Evolutionary conservation across 108 stramenopile genomes (phyloP), one percentile per base, ranked within the genome.

Genomic region (Nannochloropsis oceanica): DNA sequence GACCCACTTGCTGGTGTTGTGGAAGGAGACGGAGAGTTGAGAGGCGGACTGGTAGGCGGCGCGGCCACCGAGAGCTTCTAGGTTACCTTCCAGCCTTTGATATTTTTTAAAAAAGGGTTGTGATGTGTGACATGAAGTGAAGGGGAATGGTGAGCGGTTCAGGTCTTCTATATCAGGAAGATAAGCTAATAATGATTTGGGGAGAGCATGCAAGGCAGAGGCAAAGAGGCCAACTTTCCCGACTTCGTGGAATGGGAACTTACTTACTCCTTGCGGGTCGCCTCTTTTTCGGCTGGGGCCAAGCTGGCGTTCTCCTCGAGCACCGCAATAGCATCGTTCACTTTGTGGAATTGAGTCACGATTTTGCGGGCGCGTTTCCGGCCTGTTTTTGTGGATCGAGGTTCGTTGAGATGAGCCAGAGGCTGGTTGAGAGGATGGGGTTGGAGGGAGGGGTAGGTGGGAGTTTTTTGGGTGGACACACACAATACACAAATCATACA

Each of bases 1-100:
- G 43, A 89, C 85, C 88, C 88, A 89, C 82, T 89, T 89, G 22
- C 85, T 86, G 18, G 88, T 89, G 73, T 85, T 89, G 83, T 89
- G 88, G 25, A 83, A 86, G 73, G 79, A 44, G 14, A 89, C 88
- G 34, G 80, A 81, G 81, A 89, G 44, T 27, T 85, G 81, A 80
- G 85, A 85, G 20, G 88, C 88, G 79, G 85, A 85, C 27, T 89
- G 88, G 80, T 89, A 89, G 18, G 84, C 88, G 27, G 85, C 59
- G 80, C 88, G 85, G 13, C 85, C 84, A 22, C 87, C 87, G 34
- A 87, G 73, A 8, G 43, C 80, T 20, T 89, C 80, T 79, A 89
- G 80, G 24, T 79, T 82, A 10, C 42, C 82, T 25, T 82, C 34
- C 26, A 89, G 42, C 25, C 82, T 50, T n/a, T 42, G 2, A 8